Conservation (phyloP, 2,329 filamentous ascomycete genomes). For the Hymenoscyphus linearis region DNA sequence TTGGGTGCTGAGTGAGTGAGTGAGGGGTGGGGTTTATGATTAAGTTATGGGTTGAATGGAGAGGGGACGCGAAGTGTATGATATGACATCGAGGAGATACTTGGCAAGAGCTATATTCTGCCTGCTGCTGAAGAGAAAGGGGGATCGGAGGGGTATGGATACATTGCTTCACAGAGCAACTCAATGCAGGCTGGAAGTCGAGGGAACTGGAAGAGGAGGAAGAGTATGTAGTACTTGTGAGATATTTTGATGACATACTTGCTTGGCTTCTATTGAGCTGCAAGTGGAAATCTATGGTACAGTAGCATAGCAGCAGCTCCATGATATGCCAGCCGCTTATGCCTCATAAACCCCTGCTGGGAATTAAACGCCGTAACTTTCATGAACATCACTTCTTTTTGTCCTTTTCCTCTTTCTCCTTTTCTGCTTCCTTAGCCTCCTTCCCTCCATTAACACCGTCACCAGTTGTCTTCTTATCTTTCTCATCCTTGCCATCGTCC, state of each 20-base stretch:
- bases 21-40: background rate
- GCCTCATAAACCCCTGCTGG: constrained; percentile 24
- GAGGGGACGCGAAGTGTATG: background rate
- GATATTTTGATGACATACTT: constrained; percentile 13
- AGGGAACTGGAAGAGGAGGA: too few relatives aligned
- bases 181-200: background rate
- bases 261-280: constrained; percentile 23
- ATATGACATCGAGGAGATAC: background rate
- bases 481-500: constrained; percentile 51
- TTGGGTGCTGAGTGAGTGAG: constrained; percentile 38
- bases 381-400: constrained; percentile 38
- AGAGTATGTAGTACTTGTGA: background rate
- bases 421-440: constrained; percentile 38
- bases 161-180: background rate
- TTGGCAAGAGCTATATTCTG: background rate
- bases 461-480: constrained; percentile 60
- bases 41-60: background rate
- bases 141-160: too few relatives aligned
- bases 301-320: constrained; percentile 23
- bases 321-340: constrained; percentile 21
- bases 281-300: constrained; percentile 33
- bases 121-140: background rate
- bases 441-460: constrained; percentile 45
- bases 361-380: constrained; percentile 16
- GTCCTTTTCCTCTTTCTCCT: constrained; percentile 52